Conservation (phyloP, 176 grass and related monocot genomes). For the Carex kokanica region DNA sequence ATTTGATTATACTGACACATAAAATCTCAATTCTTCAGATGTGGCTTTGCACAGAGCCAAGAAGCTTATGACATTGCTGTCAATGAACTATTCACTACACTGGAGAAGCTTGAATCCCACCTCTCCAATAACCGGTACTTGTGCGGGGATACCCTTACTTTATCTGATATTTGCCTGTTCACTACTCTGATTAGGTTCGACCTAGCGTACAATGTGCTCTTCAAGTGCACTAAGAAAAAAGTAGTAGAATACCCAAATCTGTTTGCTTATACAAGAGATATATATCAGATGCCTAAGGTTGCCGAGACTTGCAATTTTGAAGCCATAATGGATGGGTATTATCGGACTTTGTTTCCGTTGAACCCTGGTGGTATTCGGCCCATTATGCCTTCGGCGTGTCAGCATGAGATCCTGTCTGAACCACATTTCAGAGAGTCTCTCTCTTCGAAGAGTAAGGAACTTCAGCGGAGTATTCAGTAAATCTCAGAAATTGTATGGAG, state of each 20-base stretch:
- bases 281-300: slow-evolving; percentile 82
- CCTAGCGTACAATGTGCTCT: slow-evolving; percentile 72
- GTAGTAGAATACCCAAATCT: slow-evolving; percentile 80
- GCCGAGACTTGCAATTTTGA: slow-evolving; percentile 74
- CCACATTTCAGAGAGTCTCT: slow-evolving; percentile 61
- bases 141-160: slow-evolving; percentile 59
- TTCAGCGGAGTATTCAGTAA: slow-evolving; percentile 29
- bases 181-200: slow-evolving; percentile 87
- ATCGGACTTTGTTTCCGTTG: slow-evolving; percentile 71
- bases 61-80: slow-evolving; percentile 69
- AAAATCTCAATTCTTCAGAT: slow-evolving; percentile 30
- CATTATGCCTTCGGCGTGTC: slow-evolving; percentile 43
- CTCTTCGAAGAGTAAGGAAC: slow-evolving; percentile 26
- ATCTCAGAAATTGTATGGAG: background rate
- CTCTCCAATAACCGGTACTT: slow-evolving; percentile 58
- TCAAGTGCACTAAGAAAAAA: slow-evolving; percentile 85
- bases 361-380: slow-evolving; percentile 79
- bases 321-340: slow-evolving; percentile 79
- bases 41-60: slow-evolving; percentile 94
- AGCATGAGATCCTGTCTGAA: slow-evolving; percentile 40
- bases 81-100: slow-evolving; percentile 49
- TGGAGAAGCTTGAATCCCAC: slow-evolving; percentile 65
- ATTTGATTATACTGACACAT: background rate
- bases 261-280: slow-evolving; percentile 68
- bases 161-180: slow-evolving; percentile 93